phyloP scores from a whole-genome alignment of 1,139 yeast species.

The Groenewaldozyma sp. region DNA sequence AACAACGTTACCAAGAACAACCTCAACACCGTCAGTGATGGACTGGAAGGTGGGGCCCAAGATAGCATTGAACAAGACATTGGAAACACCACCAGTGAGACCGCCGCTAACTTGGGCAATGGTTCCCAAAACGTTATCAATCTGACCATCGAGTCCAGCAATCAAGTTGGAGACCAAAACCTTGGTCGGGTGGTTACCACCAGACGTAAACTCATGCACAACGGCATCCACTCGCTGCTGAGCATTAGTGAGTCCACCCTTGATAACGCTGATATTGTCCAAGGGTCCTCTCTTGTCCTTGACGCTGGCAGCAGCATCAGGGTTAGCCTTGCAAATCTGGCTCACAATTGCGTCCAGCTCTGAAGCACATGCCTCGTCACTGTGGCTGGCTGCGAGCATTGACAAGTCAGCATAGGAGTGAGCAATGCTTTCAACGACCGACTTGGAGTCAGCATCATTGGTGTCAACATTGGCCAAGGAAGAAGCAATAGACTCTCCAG shows the following conservation, averaged over 20 bases:
- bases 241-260: conserved; percentile 14
- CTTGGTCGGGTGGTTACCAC: conserved; percentile 20
- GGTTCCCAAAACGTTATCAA: conserved; percentile 23
- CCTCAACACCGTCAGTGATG: conserved; percentile 28
- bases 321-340: not conserved
- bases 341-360: not conserved
- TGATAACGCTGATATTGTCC: not conserved
- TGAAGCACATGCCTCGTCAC: not conserved
- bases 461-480: not conserved
- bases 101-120: conserved; percentile 19
- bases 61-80: conserved; percentile 20
- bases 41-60: conserved; percentile 28
- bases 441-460: not conserved
- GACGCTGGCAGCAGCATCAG: not conserved
- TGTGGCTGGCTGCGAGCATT: not conserved
- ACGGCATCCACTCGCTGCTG: conserved; percentile 17
- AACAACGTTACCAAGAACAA: conserved; percentile 20
- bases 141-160: conserved; percentile 27
- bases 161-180: conserved; percentile 19
- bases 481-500: not conserved
- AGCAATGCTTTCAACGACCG: not conserved
- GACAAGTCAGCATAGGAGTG: not conserved
- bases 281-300: not conserved
- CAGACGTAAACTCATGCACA: conserved; percentile 12
- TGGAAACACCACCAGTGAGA: conserved; percentile 17